Conservation (phyloP, 352 stramenopile genomes). For the Phytophthora rubi region DNA sequence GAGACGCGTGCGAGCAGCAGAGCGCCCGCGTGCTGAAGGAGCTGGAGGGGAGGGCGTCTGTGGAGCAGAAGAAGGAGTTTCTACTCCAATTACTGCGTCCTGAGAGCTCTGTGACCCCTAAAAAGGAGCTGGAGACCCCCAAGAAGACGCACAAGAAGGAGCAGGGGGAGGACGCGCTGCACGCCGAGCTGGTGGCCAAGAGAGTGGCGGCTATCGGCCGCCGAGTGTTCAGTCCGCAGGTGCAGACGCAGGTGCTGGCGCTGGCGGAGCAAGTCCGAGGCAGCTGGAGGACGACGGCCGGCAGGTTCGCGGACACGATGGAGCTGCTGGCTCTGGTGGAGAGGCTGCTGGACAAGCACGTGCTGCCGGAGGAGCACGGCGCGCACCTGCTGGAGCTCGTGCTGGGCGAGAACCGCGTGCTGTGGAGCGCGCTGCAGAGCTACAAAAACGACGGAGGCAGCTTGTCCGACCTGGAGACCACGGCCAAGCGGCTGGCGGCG, state of each 20-base stretch:
- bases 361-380: conserved; percentile 61
- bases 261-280: conserved; percentile 39
- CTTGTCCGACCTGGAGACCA: conserved; percentile 56
- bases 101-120: neutral
- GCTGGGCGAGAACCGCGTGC: conserved; percentile 51
- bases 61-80: conserved; percentile 61
- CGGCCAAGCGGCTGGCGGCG: conserved; percentile 55
- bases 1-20: conserved; percentile 54
- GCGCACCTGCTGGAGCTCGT: conserved; percentile 56
- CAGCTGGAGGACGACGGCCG: neutral
- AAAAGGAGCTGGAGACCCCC: neutral
- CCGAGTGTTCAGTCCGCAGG: conserved; percentile 61
- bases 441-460: conserved; percentile 53
- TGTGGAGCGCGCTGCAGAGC: conserved; percentile 61
- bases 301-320: conserved; percentile 41
- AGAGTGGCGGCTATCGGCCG: conserved; percentile 61
- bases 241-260: conserved; percentile 56
- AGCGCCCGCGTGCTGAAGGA: conserved; percentile 39
- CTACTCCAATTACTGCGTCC: conserved; percentile 23
- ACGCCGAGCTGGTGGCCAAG: conserved; percentile 57
- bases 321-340: conserved; percentile 61
- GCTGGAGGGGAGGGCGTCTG: conserved; percentile 35
- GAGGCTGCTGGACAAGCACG: conserved; percentile 64
- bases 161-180: conserved; percentile 28
- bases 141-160: conserved; percentile 5